Conservation (phyloP, 2,329 filamentous ascomycete genomes). For the Talaromyces islandicus region DNA sequence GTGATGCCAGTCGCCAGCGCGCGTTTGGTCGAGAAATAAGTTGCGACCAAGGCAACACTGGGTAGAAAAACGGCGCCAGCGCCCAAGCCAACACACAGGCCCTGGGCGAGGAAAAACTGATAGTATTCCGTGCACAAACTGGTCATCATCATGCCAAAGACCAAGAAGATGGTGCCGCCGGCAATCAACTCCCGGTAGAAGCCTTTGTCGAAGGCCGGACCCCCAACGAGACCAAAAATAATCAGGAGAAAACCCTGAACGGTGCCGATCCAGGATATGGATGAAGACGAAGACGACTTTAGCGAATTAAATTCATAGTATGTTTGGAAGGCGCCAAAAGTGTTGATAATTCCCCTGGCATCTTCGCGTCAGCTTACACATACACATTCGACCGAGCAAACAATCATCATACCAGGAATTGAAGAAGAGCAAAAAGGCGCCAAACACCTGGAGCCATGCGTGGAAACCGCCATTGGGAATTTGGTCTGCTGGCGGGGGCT, state of each 20-base stretch:
- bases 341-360: constrained; percentile 35
- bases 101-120: constrained; percentile 43
- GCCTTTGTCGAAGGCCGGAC: constrained; percentile 44
- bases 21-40: constrained; percentile 56
- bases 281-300: constrained; percentile 28
- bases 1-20: constrained; percentile 56
- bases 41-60: constrained; percentile 57
- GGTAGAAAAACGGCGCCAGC: constrained; percentile 56
- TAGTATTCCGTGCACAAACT: constrained; percentile 11
- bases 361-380: neutral
- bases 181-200: constrained; percentile 37
- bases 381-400: too few relatives aligned
- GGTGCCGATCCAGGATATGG: constrained; percentile 45
- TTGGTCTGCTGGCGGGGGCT: constrained; percentile 13
- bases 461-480: constrained; percentile 25
- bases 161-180: constrained; percentile 35
- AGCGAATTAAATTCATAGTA: constrained; percentile 40
- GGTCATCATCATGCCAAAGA: constrained; percentile 13
- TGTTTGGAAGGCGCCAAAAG: constrained; percentile 45
- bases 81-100: constrained; percentile 47
- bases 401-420: constrained; percentile 22
- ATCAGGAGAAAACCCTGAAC: constrained; percentile 45
- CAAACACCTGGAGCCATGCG: constrained; percentile 26
- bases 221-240: constrained; percentile 41
- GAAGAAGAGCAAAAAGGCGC: constrained; percentile 22